Conservation (phyloP, 1,284 basidiomycete genomes). For the Ganoderma sinense region DNA sequence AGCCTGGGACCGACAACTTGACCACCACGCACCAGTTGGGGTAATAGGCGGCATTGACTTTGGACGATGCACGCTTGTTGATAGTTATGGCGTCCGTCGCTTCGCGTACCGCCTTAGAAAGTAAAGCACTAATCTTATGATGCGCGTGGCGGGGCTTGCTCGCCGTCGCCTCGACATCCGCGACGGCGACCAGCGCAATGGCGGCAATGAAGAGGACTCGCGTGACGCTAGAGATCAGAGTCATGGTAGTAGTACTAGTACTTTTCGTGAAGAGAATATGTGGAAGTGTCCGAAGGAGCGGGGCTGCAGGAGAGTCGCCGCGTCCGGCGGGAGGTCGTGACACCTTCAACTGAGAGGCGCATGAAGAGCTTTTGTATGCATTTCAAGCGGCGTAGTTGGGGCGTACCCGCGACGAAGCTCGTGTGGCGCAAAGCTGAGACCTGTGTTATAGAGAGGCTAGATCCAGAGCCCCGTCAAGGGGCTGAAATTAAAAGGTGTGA, state of each 20-base stretch:
- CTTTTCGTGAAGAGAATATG: too few relatives aligned
- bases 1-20: background rate
- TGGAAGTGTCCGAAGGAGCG: too few relatives aligned
- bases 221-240: too few relatives aligned
- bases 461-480: background rate
- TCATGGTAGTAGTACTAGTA: too few relatives aligned
- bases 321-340: background rate
- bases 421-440: too few relatives aligned
- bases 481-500: background rate
- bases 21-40: slow-evolving; percentile 58
- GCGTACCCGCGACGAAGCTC: too few relatives aligned
- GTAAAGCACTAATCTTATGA: background rate
- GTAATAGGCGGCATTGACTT: slow-evolving; percentile 70
- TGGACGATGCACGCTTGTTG: slow-evolving; percentile 53
- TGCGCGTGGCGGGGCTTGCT: too few relatives aligned
- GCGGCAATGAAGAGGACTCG: background rate
- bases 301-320: too few relatives aligned
- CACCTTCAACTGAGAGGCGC: background rate
- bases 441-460: too few relatives aligned
- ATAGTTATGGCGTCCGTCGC: slow-evolving; percentile 48
- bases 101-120: too few relatives aligned
- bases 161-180: background rate
- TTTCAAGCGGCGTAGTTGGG: background rate
- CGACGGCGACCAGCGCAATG: background rate
- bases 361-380: background rate